Conservation (phyloP, 2,329 filamentous ascomycete species). For the Arthrobotrys sinensis region DNA sequence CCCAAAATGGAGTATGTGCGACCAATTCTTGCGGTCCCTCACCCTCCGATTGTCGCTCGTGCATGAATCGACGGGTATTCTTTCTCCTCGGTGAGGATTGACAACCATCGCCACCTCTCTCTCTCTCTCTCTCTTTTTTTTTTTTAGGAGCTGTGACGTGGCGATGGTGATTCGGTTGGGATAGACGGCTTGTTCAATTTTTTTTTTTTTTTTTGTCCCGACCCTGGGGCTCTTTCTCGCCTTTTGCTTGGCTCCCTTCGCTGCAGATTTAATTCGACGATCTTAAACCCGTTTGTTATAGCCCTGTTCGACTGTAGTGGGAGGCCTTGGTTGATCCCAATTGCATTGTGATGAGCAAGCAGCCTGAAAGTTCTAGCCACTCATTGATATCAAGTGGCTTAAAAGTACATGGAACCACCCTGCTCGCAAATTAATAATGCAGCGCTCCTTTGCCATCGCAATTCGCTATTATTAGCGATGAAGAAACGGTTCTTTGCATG, state of each 20-base stretch:
- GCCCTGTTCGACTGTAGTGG: not conserved
- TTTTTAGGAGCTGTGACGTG: slow-evolving; percentile 53
- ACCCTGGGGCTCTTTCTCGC: slow-evolving; percentile 28
- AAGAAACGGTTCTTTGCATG: not conserved
- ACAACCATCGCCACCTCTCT: slow-evolving; percentile 40
- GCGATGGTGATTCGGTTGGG: slow-evolving; percentile 37
- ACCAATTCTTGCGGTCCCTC: slow-evolving; percentile 9
- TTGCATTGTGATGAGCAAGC: slow-evolving; percentile 10
- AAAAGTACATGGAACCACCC: slow-evolving; percentile 10
- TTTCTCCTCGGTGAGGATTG: slow-evolving; percentile 17
- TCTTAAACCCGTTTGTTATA: slow-evolving; percentile 28
- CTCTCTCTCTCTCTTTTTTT: slow-evolving; percentile 8
- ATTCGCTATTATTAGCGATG: slow-evolving; percentile 43
- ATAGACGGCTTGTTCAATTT: slow-evolving; percentile 10
- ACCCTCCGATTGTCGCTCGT: slow-evolving; percentile 18
- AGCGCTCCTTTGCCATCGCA: slow-evolving; percentile 19
- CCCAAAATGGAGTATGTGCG: slow-evolving; percentile 26
- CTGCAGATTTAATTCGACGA: slow-evolving; percentile 32
- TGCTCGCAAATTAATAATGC: slow-evolving; percentile 20
- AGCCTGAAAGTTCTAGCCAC: slow-evolving; percentile 31
- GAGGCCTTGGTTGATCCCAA: slow-evolving; percentile 23
- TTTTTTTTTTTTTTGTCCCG: slow-evolving; percentile 3
- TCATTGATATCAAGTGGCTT: slow-evolving; percentile 12
- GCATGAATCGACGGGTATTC: slow-evolving; percentile 22
- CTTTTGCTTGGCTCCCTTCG: slow-evolving; percentile 32